These are phyloP conservation scores for Phylloporus sp. DNA, from an alignment of 768 basidiomycete genomes.

Conservation along the genomic window DNA sequence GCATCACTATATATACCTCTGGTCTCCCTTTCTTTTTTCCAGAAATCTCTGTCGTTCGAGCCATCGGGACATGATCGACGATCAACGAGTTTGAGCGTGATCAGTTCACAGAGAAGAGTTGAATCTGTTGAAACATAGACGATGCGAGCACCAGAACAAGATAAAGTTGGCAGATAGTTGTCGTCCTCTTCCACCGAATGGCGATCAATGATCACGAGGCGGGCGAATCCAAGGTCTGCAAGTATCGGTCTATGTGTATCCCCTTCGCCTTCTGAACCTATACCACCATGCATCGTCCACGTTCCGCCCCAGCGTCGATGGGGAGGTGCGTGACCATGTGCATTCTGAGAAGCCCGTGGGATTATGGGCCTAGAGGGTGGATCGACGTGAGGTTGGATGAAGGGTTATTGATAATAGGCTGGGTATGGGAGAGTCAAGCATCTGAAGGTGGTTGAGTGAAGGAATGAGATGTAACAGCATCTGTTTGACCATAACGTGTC, in stretches of 20 bases:
- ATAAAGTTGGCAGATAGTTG: too few species aligned
- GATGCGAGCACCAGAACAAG: too few species aligned
- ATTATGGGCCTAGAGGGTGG: slow-evolving; percentile 38
- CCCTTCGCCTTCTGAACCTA: slow-evolving; percentile 22
- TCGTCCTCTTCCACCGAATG: too few species aligned
- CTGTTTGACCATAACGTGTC: slow-evolving; percentile 40
- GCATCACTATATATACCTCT: too few species aligned
- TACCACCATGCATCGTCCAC: slow-evolving; percentile 37
- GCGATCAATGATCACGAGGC: too few species aligned
- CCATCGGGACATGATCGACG: too few species aligned
- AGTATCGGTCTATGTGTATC: slow-evolving; percentile 26
- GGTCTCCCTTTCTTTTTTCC: too few species aligned
- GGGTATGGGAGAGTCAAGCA: slow-evolving; percentile 19
- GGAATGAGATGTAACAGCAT: slow-evolving; percentile 16
- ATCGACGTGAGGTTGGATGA: slow-evolving; percentile 82
- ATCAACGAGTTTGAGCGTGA: too few species aligned
- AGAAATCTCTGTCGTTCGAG: too few species aligned
- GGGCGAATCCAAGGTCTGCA: too few species aligned
- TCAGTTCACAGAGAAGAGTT: too few species aligned
- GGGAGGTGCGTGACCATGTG: slow-evolving; percentile 7
- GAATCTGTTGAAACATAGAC: too few species aligned
- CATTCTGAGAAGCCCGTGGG: slow-evolving; percentile 18
- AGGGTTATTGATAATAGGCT: slow-evolving; percentile 21
- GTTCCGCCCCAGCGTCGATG: slow-evolving; percentile 34
- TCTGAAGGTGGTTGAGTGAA: slow-evolving; percentile 7